Percentiles rank a stretch among this genome's conserved stretches.
Evolutionary conservation across 257 asterid genomes (phyloP).

Genomic region (Gynochthodes officinalis): DNA sequence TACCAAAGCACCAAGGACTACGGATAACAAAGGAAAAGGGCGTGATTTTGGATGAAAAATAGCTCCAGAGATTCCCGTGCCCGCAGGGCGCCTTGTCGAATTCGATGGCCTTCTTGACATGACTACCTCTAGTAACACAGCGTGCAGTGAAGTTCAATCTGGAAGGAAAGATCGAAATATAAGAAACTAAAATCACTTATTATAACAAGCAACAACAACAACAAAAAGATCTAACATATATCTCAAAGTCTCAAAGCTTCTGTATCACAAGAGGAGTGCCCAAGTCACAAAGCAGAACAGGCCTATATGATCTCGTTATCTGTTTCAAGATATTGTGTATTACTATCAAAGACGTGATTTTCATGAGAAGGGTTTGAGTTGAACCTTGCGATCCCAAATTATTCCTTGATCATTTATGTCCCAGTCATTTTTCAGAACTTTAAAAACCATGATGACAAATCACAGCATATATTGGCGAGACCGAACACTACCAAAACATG

Average conservation of each 20-base stretch:
- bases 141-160: constrained; percentile 8
- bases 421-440: too few species aligned
- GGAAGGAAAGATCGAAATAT: background rate
- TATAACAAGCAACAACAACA: too few species aligned
- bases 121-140: background rate
- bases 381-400: too few species aligned
- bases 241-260: background rate
- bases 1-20: constrained; percentile 39
- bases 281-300: too few species aligned
- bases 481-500: background rate
- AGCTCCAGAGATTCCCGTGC: constrained; percentile 31
- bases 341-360: too few species aligned
- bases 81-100: constrained; percentile 31
- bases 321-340: background rate
- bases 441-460: too few species aligned
- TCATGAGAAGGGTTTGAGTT: too few species aligned
- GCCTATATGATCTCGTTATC: background rate
- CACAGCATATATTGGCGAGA: too few species aligned
- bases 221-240: background rate
- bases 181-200: background rate
- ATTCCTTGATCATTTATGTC: too few species aligned
- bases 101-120: constrained; percentile 44
- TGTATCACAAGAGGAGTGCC: background rate
- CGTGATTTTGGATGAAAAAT: constrained; percentile 40
- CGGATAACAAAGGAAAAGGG: constrained; percentile 26